Evolutionary conservation across 1,139 yeast genomes (phyloP).

Genomic region (Saccharomycopsis hybrid): DNA sequence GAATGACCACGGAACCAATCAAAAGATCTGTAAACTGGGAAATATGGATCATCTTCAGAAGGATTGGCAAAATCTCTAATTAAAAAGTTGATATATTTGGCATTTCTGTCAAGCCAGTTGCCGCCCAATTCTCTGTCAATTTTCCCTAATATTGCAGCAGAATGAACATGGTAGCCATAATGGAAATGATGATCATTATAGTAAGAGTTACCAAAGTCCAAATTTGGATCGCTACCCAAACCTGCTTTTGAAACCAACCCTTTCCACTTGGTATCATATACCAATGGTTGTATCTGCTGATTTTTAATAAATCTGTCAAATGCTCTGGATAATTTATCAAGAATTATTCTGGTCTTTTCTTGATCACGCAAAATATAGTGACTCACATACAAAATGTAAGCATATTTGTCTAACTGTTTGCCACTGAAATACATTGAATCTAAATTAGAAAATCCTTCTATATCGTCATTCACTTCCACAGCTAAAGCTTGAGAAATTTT

Average conservation of each 20-base stretch:
- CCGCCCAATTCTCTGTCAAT: conserved; percentile 45
- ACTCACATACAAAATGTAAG: conserved; percentile 60
- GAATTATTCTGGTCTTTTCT: conserved; percentile 37
- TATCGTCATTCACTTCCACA: conserved; percentile 48
- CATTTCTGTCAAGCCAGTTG: conserved; percentile 45
- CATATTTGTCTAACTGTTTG: conserved; percentile 66
- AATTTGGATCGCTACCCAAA: conserved; percentile 41
- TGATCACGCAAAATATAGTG: conserved; percentile 49
- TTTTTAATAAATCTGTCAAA: conserved; percentile 54
- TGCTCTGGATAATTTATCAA: conserved; percentile 51
- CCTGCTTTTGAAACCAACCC: conserved; percentile 70
- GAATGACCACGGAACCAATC: conserved; percentile 79
- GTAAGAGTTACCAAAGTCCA: conserved; percentile 70
- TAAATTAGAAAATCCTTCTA: conserved; percentile 51
- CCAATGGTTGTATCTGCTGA: conserved; percentile 48
- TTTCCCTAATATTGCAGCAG: conserved; percentile 57
- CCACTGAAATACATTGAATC: conserved; percentile 78
- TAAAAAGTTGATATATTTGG: conserved; percentile 51
- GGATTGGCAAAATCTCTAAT: conserved; percentile 72
- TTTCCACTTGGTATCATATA: conserved; percentile 64
- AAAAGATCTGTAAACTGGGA: conserved; percentile 72
- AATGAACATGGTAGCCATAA: conserved; percentile 71
- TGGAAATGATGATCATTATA: conserved; percentile 83
- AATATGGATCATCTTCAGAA: conserved; percentile 43
- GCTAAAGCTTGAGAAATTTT: conserved; percentile 44